Evolutionary conservation across 352 stramenopile genomes (phyloP).

Genomic region (Nothophytophthora sp.): DNA sequence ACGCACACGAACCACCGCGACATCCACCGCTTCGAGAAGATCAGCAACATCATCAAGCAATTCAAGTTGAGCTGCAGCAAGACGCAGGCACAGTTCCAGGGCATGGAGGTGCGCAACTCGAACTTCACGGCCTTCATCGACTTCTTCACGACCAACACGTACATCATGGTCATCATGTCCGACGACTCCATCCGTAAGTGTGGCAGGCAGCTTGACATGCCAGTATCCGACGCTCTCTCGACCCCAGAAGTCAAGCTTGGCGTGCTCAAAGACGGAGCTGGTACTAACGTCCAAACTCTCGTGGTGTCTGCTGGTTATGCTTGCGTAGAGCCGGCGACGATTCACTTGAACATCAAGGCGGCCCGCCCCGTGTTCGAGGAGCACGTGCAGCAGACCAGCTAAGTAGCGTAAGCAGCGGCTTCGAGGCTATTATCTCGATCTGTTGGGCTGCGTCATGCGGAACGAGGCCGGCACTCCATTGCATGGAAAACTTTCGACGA

Average conservation of each 20-base stretch:
- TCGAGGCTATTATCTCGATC: background rate
- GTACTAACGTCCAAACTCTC: constrained; percentile 13
- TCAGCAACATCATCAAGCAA: constrained; percentile 99
- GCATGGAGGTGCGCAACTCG: constrained; percentile 96
- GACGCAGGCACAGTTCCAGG: constrained; percentile 97
- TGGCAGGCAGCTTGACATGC: background rate
- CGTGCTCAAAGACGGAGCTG: background rate
- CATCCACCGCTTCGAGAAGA: constrained; percentile 99
- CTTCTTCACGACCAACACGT: constrained; percentile 98
- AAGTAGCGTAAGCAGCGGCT: no score
- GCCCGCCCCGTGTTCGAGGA: constrained; percentile 95
- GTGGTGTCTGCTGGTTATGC: constrained; percentile 5
- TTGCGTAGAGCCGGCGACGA: constrained; percentile 90
- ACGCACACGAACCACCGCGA: constrained; percentile 93
- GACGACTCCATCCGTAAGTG: constrained; percentile 86
- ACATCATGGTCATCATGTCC: constrained; percentile 99
- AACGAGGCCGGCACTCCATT: no score
- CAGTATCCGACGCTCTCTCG: background rate
- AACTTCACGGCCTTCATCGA: constrained; percentile 99
- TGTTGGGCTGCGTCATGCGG: no score
- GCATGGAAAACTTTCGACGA: no score
- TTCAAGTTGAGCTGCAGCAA: constrained; percentile 99
- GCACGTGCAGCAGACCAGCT: constrained; percentile 94
- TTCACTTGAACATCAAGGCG: constrained; percentile 97
- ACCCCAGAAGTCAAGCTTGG: no score